Percentiles rank a stretch among this genome's conserved stretches.
Evolutionary conservation across 768 basidiomycete species (phyloP).

Genomic region (Artomyces pyxidatus): DNA sequence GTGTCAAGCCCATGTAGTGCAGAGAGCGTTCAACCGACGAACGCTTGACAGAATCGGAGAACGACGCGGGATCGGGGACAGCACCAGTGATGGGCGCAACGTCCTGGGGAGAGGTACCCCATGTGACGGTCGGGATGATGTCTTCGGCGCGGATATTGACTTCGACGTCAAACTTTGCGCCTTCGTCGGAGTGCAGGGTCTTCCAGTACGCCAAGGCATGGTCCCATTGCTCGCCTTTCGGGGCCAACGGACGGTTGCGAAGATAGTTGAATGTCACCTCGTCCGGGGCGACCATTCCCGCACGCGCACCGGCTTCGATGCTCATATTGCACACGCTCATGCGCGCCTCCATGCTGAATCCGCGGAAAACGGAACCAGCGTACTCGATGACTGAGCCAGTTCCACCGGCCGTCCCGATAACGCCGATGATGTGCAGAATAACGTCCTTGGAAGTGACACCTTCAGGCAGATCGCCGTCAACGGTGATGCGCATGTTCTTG

Average conservation of each 20-base stretch:
- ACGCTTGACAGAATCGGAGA: constrained; percentile 37
- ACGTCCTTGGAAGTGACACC: constrained; percentile 60
- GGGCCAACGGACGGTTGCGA: constrained; percentile 48
- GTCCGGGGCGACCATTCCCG: constrained; percentile 61
- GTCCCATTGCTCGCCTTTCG: constrained; percentile 53
- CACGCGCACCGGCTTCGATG: constrained; percentile 58
- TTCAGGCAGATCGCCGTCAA: constrained; percentile 45
- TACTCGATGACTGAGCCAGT: constrained; percentile 61
- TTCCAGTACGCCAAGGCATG: constrained; percentile 52
- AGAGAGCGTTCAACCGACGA: constrained; percentile 43
- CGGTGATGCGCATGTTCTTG: constrained; percentile 59
- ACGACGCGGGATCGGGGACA: constrained; percentile 44
- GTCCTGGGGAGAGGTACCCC: constrained; percentile 62
- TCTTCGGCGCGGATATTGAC: constrained; percentile 52
- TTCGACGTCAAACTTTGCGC: constrained; percentile 50
- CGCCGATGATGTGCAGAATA: constrained; percentile 55
- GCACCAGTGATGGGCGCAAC: constrained; percentile 48
- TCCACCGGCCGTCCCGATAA: constrained; percentile 58
- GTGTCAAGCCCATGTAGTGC: constrained; percentile 52
- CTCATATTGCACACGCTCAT: constrained; percentile 63
- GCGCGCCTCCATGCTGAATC: constrained; percentile 54
- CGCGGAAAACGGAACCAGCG: constrained; percentile 46
- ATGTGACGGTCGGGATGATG: constrained; percentile 56
- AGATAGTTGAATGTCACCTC: constrained; percentile 56
- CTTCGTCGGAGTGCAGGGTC: constrained; percentile 45